Conservation (phyloP, 176 grass and related monocot species). For the Tillandsia fasciculata region DNA sequence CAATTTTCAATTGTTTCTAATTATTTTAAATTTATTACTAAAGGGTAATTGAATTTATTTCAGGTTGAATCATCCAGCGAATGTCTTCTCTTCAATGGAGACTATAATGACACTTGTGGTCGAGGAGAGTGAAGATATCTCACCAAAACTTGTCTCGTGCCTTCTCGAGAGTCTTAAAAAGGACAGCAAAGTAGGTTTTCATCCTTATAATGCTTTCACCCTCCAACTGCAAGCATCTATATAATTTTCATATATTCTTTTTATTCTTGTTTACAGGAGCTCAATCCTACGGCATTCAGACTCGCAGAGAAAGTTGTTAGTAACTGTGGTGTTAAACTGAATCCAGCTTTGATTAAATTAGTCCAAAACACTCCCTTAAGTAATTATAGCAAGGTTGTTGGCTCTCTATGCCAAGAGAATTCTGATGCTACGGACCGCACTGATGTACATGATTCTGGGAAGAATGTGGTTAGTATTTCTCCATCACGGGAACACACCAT, state of each 20-base stretch:
- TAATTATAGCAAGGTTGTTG: constrained; percentile 43
- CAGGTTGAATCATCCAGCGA: constrained; percentile 45
- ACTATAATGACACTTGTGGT: constrained; percentile 59
- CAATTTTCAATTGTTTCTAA: not conserved
- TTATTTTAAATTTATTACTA: not conserved
- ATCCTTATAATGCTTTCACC: constrained; percentile 2
- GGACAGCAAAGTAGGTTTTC: constrained; percentile 45
- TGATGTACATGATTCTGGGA: constrained; percentile 30
- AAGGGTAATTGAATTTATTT: constrained; percentile 3
- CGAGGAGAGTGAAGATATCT: constrained; percentile 75
- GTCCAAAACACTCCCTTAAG: constrained; percentile 32
- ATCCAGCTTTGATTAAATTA: constrained; percentile 35
- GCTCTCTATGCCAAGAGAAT: constrained; percentile 35
- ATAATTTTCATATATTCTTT: not conserved
- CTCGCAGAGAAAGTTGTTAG: constrained; percentile 56
- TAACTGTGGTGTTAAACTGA: constrained; percentile 50
- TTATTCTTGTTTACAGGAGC: constrained; percentile 30
- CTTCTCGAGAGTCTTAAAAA: constrained; percentile 50
- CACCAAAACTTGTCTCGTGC: constrained; percentile 37
- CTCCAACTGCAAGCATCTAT: not conserved
- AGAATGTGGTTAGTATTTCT: constrained; percentile 29
- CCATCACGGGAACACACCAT: no score
- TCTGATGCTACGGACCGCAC: constrained; percentile 27
- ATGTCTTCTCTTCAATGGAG: constrained; percentile 53
- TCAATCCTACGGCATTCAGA: constrained; percentile 27